phyloP scores from a whole-genome alignment of 2,329 filamentous ascomycete species.

The Fusarium drepaniforme region DNA sequence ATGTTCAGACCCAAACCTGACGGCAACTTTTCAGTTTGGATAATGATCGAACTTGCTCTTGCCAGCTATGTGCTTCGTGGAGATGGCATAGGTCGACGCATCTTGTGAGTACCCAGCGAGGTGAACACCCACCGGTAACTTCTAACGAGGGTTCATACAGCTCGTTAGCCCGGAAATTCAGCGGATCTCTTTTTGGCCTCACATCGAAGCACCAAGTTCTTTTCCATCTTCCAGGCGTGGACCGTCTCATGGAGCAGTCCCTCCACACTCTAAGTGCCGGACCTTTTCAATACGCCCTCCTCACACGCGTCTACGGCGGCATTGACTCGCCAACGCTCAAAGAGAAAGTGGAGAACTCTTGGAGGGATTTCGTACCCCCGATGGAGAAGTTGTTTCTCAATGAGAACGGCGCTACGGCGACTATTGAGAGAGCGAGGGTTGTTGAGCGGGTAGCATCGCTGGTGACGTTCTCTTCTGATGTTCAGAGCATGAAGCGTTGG shows the following conservation, averaged over 20 bases:
- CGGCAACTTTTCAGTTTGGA: constrained; percentile 13
- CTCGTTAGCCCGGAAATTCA: constrained; percentile 16
- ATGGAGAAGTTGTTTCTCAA: constrained; percentile 38
- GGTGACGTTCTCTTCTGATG: constrained; percentile 25
- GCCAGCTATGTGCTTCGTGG: constrained; percentile 20
- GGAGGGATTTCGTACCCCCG: constrained; percentile 10
- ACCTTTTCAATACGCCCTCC: constrained; percentile 16
- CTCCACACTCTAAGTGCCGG: constrained; percentile 21
- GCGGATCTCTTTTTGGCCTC: constrained; percentile 37
- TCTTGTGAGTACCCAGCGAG: constrained; percentile 14
- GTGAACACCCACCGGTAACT: neutral
- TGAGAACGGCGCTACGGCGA: constrained; percentile 31
- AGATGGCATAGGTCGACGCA: constrained; percentile 20
- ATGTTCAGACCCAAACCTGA: neutral
- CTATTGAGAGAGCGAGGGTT: constrained; percentile 29
- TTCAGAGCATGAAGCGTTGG: constrained; percentile 28
- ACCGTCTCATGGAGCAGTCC: constrained; percentile 28
- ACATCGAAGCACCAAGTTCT: constrained; percentile 35
- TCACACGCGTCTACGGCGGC: constrained; percentile 23
- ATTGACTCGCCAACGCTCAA: neutral
- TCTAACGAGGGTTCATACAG: neutral
- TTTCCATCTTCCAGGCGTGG: constrained; percentile 26
- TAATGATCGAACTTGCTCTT: constrained; percentile 26
- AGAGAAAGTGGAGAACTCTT: neutral
- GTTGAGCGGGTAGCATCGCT: constrained; percentile 23